Conservation (phyloP, 73 alveolate genomes). For the Tetrahymena thermophila region DNA sequence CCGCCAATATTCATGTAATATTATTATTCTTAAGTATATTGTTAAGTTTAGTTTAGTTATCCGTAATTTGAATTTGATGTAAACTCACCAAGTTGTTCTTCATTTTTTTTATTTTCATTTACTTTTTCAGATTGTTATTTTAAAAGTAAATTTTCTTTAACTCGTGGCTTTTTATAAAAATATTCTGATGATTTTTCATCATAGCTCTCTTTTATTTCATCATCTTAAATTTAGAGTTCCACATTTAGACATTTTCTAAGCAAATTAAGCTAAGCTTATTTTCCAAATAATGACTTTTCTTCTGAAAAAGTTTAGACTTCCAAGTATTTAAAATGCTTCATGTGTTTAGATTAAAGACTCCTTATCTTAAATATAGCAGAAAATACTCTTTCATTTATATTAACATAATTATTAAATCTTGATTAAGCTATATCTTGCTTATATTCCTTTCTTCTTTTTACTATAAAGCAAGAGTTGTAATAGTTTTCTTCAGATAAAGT, state of each 20-base stretch:
- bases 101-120: too few species aligned
- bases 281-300: neutral
- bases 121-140: neutral
- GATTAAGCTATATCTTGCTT: neutral
- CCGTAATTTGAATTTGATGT: too few species aligned
- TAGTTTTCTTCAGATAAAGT: neutral
- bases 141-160: too few species aligned
- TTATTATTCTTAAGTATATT: too few species aligned
- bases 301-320: neutral
- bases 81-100: too few species aligned
- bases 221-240: neutral
- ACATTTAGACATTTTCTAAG: neutral
- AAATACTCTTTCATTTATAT: neutral
- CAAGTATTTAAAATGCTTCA: neutral
- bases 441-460: neutral
- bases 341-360: neutral
- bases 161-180: too few species aligned
- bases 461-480: neutral
- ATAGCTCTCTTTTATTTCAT: too few species aligned
- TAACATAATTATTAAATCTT: too few species aligned
- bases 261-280: neutral
- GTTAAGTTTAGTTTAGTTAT: too few species aligned
- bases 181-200: too few species aligned
- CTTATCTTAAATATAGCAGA: neutral
- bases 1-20: too few species aligned